Conservation (phyloP, 345 rosid species). For the Eucalyptus polybractea region DNA sequence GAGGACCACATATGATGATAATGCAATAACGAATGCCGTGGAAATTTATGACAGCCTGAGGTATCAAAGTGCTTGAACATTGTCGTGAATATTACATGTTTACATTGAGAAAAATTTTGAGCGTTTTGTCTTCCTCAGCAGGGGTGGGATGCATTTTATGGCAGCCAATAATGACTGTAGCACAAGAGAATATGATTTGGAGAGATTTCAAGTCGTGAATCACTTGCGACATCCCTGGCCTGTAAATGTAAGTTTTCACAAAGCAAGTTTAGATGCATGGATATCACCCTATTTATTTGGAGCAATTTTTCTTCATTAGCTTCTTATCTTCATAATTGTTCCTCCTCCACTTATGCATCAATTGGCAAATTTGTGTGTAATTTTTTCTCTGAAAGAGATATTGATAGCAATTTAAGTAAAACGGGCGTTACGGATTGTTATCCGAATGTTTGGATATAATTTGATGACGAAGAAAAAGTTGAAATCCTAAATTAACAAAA, state of each 20-base stretch:
- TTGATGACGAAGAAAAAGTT: not conserved
- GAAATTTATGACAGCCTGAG: slow-evolving; percentile 48
- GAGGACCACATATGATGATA: slow-evolving; percentile 41
- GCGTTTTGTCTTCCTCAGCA: slow-evolving; percentile 1
- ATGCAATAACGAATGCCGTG: slow-evolving; percentile 50
- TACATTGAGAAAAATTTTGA: not conserved
- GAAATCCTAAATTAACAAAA: not conserved
- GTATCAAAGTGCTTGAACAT: not conserved
- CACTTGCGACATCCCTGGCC: slow-evolving; percentile 46
- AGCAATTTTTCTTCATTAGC: not conserved
- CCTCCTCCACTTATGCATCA: not conserved
- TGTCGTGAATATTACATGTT: not conserved
- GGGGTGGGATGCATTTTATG: slow-evolving; percentile 46
- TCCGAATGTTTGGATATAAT: not conserved
- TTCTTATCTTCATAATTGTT: not conserved
- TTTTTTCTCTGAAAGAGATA: not conserved
- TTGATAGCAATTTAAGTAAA: not conserved
- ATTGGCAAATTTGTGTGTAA: not conserved
- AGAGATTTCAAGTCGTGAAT: slow-evolving; percentile 36
- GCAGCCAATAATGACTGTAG: slow-evolving; percentile 46
- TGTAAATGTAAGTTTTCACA: slow-evolving; percentile 33
- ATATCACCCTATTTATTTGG: not conserved
- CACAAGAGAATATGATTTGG: slow-evolving; percentile 37
- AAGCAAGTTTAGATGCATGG: not conserved
- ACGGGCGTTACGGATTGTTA: not conserved